Evolutionary conservation across 345 rosid species (phyloP).

Genomic region (Hibiscus tridactylites): DNA sequence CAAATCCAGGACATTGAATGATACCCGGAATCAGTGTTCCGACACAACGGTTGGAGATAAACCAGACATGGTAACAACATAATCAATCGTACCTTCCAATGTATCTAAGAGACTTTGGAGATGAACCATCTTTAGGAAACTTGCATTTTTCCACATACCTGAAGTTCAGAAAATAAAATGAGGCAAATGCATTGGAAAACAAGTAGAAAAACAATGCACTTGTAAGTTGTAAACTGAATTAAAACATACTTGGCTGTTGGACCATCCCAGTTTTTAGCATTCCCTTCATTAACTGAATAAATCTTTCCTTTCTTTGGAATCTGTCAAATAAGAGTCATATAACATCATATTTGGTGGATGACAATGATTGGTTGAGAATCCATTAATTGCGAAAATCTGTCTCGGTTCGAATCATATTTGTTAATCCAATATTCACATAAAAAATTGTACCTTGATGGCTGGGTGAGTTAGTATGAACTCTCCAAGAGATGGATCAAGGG

Average conservation of each 20-base stretch:
- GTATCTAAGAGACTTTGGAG: conserved; percentile 88
- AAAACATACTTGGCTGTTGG: conserved; percentile 85
- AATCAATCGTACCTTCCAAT: conserved; percentile 65
- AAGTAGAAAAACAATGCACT: neutral
- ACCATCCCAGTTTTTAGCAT: conserved; percentile 94
- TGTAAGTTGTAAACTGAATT: conserved; percentile 3
- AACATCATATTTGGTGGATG: too few species aligned
- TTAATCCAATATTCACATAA: neutral
- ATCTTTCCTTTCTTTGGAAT: conserved; percentile 93
- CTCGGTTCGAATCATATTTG: too few species aligned
- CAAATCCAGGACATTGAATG: too few species aligned
- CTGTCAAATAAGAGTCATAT: conserved; percentile 20
- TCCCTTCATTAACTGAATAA: conserved; percentile 93
- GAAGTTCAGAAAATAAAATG: conserved; percentile 2
- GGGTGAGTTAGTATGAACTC: conserved; percentile 96
- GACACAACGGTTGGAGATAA: neutral
- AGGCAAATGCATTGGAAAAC: conserved; percentile 3
- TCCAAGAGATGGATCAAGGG: conserved; percentile 97
- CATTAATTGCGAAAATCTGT: too few species aligned
- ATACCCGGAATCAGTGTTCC: neutral
- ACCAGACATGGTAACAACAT: neutral
- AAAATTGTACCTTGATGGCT: conserved; percentile 67
- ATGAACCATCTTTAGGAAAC: conserved; percentile 83
- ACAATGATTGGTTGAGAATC: too few species aligned
- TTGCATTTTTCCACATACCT: conserved; percentile 95